These are phyloP conservation scores for Penicillium malachiteum DNA, from an alignment of 495 filamentous ascomycete species.

Conservation along the genomic window DNA sequence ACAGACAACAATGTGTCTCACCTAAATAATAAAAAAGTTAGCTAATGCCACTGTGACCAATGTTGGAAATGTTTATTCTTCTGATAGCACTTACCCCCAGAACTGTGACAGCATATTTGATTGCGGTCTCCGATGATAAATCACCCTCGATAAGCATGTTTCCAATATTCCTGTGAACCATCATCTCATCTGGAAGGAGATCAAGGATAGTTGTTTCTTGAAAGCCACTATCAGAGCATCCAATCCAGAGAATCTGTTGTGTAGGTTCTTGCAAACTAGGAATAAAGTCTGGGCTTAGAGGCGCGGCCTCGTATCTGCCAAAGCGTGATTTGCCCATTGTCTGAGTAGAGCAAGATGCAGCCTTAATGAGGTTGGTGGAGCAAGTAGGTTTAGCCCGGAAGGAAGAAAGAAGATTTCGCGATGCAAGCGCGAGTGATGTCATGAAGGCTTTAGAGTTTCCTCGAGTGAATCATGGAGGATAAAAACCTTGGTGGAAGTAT, in stretches of 20 bases:
- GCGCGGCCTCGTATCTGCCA: constrained; percentile 1
- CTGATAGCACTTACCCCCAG: constrained; percentile 23
- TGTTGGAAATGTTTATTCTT: too few species aligned
- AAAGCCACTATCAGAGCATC: constrained; percentile 40
- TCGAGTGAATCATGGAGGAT: background rate
- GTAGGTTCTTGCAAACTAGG: constrained; percentile 23
- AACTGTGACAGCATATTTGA: constrained; percentile 36
- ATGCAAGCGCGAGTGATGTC: background rate
- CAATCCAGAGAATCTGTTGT: constrained; percentile 44
- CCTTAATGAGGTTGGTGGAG: background rate
- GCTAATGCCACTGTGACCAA: background rate
- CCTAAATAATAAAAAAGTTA: constrained; percentile 22
- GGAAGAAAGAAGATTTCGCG: background rate
- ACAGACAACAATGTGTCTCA: constrained; percentile 43
- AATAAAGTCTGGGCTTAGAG: constrained; percentile 24
- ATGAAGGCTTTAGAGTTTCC: background rate
- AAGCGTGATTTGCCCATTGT: background rate
- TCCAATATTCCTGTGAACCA: constrained; percentile 43
- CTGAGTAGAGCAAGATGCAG: background rate
- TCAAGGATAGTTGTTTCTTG: constrained; percentile 35
- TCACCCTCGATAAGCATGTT: constrained; percentile 39
- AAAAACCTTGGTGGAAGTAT: background rate
- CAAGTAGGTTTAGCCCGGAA: background rate
- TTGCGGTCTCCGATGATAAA: constrained; percentile 29
- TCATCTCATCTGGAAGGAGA: constrained; percentile 35